Evolutionary conservation across 2,329 filamentous ascomycete species (phyloP).

Genomic region (Colletotrichum sp.): DNA sequence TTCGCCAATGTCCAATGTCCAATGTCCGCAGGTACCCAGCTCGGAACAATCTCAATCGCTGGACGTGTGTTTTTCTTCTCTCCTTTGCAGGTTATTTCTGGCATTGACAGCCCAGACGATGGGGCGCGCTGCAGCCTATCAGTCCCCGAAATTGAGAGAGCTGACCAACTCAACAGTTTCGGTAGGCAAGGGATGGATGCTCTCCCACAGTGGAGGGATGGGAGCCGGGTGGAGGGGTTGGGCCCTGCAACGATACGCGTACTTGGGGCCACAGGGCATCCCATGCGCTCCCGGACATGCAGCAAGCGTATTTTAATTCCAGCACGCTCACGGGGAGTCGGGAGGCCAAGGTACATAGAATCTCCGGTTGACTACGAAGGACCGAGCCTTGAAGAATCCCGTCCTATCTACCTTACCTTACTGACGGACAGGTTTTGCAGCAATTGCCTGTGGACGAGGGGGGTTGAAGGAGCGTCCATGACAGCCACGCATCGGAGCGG

Average conservation of each 20-base stretch:
- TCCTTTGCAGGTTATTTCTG: not conserved
- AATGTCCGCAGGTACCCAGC: not conserved
- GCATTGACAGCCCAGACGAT: not conserved
- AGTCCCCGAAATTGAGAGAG: not conserved
- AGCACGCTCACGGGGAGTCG: not conserved
- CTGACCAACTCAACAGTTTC: slow-evolving; percentile 10
- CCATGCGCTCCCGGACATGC: not conserved
- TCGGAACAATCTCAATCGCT: not conserved
- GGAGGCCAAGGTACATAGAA: not conserved
- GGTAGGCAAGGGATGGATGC: not conserved
- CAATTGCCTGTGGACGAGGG: not conserved
- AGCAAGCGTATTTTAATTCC: not conserved
- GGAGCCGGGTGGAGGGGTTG: not conserved
- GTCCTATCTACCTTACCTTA: not conserved
- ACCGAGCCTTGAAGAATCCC: not conserved
- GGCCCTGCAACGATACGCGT: not conserved
- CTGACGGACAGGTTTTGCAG: not conserved
- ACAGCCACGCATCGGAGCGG: not conserved
- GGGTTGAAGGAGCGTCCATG: not conserved
- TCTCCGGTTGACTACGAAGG: not conserved
- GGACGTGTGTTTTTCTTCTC: not conserved
- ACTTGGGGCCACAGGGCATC: not conserved
- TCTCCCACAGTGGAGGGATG: not conserved
- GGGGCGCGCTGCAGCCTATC: not conserved
- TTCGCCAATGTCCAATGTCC: not conserved